Conservation (phyloP, 2,329 filamentous ascomycete species). For the Septoria linicola region DNA sequence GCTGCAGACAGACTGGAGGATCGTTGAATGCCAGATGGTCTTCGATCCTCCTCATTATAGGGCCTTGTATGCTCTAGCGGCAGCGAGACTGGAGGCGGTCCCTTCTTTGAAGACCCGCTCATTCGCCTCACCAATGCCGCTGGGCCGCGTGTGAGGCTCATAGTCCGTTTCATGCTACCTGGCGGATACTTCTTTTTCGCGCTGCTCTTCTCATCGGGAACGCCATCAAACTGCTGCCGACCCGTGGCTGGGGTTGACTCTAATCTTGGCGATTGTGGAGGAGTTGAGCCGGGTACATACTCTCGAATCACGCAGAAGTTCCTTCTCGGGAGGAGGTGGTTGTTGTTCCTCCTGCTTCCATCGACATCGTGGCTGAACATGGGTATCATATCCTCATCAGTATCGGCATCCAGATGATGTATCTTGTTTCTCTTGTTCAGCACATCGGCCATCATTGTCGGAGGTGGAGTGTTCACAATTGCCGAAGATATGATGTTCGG, state of each 20-base stretch:
- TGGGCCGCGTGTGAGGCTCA: slow-evolving; percentile 38
- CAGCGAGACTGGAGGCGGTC: slow-evolving; percentile 19
- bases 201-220: slow-evolving; percentile 9
- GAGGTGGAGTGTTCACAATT: slow-evolving; percentile 88
- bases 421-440: slow-evolving; percentile 88
- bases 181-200: slow-evolving; percentile 32
- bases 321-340: slow-evolving; percentile 77
- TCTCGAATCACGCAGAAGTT: slow-evolving; percentile 94
- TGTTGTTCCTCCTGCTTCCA: slow-evolving; percentile 86
- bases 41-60: slow-evolving; percentile 20
- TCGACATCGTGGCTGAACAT: slow-evolving; percentile 89
- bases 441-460: slow-evolving; percentile 83
- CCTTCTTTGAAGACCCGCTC: slow-evolving; percentile 34
- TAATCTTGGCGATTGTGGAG: slow-evolving; percentile 60
- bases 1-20: slow-evolving; percentile 28
- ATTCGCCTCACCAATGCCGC: slow-evolving; percentile 46
- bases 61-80: slow-evolving; percentile 25
- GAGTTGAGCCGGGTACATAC: slow-evolving; percentile 76
- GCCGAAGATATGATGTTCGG: slow-evolving; percentile 91
- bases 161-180: slow-evolving; percentile 36
- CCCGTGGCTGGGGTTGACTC: slow-evolving; percentile 11
- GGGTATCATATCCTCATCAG: slow-evolving; percentile 93
- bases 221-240: slow-evolving; percentile 19
- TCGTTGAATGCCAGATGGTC: slow-evolving; percentile 20
- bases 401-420: slow-evolving; percentile 65